A percentile compares a stretch with the other conserved stretches of the same genome.
These are phyloP conservation scores for Begonia peltatifolia DNA, from an alignment of 306 rosid genomes.

Conservation along the genomic window DNA sequence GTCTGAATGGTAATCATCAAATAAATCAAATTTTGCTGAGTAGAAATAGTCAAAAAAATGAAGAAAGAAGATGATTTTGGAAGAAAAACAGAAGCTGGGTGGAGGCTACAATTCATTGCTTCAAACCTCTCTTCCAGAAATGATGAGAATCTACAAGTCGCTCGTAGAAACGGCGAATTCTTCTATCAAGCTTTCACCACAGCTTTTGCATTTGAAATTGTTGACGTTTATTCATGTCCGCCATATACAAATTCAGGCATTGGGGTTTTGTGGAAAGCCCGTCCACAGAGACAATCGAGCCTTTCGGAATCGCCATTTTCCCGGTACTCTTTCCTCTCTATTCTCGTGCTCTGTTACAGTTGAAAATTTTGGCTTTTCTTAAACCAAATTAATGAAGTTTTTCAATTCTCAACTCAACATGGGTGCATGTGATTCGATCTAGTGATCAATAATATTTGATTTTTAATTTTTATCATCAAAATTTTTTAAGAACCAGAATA, in stretches of 20 bases:
- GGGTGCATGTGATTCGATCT: no score
- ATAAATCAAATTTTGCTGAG: no score
- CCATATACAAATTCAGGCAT: conserved; percentile 63
- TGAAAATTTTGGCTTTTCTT: no score
- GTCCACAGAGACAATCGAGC: conserved; percentile 34
- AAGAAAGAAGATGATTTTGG: conserved; percentile 16
- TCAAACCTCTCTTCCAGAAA: conserved; percentile 46
- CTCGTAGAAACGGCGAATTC: conserved; percentile 36
- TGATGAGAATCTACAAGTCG: conserved; percentile 34
- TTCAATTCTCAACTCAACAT: no score
- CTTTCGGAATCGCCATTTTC: conserved; percentile 45
- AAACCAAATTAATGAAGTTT: no score
- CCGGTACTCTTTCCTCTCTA: no score
- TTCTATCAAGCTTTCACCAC: conserved; percentile 37
- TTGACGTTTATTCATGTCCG: conserved; percentile 38
- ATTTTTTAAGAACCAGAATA: no score
- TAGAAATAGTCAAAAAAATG: no score
- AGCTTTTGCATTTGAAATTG: conserved; percentile 46
- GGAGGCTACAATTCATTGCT: conserved; percentile 55
- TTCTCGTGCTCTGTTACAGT: no score
- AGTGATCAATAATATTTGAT: no score
- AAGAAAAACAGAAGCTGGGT: conserved; percentile 35
- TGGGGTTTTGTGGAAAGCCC: conserved; percentile 87
- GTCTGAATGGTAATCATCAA: conserved; percentile 47
- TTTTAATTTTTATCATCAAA: no score